Base-by-base conservation (phyloP, 2,329 filamentous ascomycete species). In the Cladophialophora carrionii region DNA sequence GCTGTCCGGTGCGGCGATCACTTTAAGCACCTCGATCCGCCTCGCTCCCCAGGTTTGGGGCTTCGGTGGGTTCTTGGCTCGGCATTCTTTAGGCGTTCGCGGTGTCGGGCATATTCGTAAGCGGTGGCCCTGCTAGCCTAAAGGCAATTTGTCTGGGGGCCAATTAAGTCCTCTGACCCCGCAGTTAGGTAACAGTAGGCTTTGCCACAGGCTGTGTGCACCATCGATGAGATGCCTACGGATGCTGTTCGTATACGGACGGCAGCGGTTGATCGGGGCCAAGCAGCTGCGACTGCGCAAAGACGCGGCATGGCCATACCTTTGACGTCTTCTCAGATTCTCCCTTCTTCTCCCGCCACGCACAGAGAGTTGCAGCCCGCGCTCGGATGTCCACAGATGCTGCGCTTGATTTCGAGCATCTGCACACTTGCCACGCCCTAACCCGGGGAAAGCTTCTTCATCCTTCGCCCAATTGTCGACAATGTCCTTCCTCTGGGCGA, bases 401-500 rank as follows among this genome's bases (percentile, higher is more conserved):
- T 43, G 37, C 37, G 17, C 37, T 43, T 43, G 37, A 8, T 5
- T 43, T 20, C 17, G 17, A 43, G 37, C 37, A n/a, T n/a, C 37
- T 43, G 37, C 4, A 43, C 3, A 14, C 37, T n/a, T 43, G 37
- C 6, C 37, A 43, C 17, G 4, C 14, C 17, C 37, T n/a, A n/a
- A 8, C 6, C 10, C 4, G 26, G 12, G 26, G 46, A n/a, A 24
- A 32, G 1, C n/a, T 20, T 55, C 10, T 43, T 1, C 24, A 17
- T n/a, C 46, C 37, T 51, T 32, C 51, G 24, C 12, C 12, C 9
- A 37, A 22, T 17, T 24, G 24, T 32, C 24, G 56, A 65, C 49
- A 55, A 68, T 68, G 66, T 49, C 53, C 43, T 29, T 24, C 20
- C 51, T 34, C 48, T 31, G 48, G 49, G 52, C 32, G 24, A 54